A percentile compares a stretch with the other conserved stretches of the same genome.
phyloP scores from a whole-genome alignment of 1,284 basidiomycete species.

The Malassezia vespertilionis region DNA sequence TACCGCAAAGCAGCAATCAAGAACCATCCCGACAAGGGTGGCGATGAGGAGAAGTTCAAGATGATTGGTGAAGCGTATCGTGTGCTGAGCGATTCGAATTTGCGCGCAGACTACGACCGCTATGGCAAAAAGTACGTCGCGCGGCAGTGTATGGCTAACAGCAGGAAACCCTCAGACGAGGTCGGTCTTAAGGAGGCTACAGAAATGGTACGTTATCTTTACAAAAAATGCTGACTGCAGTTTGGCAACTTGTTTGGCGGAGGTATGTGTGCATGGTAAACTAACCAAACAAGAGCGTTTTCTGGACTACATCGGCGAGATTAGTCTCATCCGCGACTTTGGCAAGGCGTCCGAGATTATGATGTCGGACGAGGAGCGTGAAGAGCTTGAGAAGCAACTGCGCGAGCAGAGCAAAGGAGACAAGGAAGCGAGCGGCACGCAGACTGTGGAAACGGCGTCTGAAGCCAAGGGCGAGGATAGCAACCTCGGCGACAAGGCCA shows the following conservation, averaged over 20 bases:
- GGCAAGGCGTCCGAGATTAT: conserved; percentile 48
- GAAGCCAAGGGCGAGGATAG: conserved; percentile 18
- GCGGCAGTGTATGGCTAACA: conserved; percentile 16
- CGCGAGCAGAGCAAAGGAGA: conserved; percentile 40
- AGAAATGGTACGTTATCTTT: conserved; percentile 30
- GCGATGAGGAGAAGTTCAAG: conserved; percentile 42
- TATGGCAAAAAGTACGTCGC: conserved; percentile 73
- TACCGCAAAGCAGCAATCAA: conserved; percentile 91
- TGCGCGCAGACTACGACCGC: conserved; percentile 84
- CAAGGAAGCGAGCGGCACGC: conserved; percentile 20
- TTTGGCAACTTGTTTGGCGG: conserved; percentile 48
- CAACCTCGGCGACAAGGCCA: conserved; percentile 14
- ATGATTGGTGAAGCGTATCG: conserved; percentile 56
- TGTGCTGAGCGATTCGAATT: conserved; percentile 55
- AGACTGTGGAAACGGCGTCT: conserved; percentile 22
- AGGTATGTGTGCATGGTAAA: too few relatives aligned
- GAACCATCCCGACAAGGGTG: conserved; percentile 53
- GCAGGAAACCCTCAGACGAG: conserved; percentile 42
- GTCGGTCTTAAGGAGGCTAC: conserved; percentile 46
- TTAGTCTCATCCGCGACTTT: conserved; percentile 47
- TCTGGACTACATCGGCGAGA: conserved; percentile 46
- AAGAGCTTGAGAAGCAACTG: conserved; percentile 66
- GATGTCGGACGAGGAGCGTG: conserved; percentile 76
- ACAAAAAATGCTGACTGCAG: conserved; percentile 3
- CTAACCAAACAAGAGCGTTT: too few relatives aligned